Evolutionary conservation across 2,329 filamentous ascomycete species (phyloP).

Genomic region (Microdochium nivale): DNA sequence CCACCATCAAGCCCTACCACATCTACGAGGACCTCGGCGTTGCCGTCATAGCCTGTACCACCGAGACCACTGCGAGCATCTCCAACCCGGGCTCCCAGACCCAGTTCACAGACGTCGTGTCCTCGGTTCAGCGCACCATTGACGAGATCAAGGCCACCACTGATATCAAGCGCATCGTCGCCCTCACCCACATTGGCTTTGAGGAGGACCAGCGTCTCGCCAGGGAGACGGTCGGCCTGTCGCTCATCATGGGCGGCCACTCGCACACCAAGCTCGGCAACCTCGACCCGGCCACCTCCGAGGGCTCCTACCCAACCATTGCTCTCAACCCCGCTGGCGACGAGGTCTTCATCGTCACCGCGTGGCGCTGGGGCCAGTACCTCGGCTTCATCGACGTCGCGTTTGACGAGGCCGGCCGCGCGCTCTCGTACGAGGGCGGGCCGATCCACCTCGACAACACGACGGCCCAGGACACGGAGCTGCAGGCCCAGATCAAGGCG

Average conservation of each 20-base stretch:
- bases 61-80: constrained; percentile 48
- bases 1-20: constrained; percentile 32
- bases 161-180: constrained; percentile 55
- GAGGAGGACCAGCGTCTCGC: constrained; percentile 55
- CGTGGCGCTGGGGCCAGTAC: constrained; percentile 37
- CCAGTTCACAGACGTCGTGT: constrained; percentile 47
- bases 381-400: constrained; percentile 36
- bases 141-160: constrained; percentile 53
- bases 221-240: constrained; percentile 49
- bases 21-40: constrained; percentile 28
- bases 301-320: constrained; percentile 34
- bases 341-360: constrained; percentile 37
- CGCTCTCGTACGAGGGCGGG: constrained; percentile 32
- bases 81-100: constrained; percentile 50
- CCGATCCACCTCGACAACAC: constrained; percentile 34
- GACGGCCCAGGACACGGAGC: constrained; percentile 26
- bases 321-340: constrained; percentile 31
- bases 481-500: constrained; percentile 28
- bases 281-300: constrained; percentile 20
- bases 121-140: constrained; percentile 51
- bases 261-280: constrained; percentile 31
- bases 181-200: constrained; percentile 60
- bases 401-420: constrained; percentile 31
- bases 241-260: constrained; percentile 48
- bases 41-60: constrained; percentile 35